Base-by-base conservation (phyloP, 164 flowering plant species). In the Taxillus chinensis region DNA sequence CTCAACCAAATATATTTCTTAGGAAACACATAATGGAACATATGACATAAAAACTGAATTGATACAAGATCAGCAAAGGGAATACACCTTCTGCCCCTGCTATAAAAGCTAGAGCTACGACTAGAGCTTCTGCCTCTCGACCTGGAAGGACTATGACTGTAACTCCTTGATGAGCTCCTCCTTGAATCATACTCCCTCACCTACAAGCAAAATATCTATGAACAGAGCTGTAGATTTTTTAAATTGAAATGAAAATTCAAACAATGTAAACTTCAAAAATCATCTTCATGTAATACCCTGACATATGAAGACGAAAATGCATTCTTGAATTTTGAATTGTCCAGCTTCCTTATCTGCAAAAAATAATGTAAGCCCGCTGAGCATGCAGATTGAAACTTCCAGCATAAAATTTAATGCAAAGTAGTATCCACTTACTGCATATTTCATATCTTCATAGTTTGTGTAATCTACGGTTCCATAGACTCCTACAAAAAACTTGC, bases 401-500 rank as follows among this genome's bases (percentile, higher is more conserved):
- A 11, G 53, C 39, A 40, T 40, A 14, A 45, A 39, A 16, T 45
- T 41, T 3, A 48, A 52, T n/a, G 16, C 16, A 58, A 58, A 41
- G 3, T 57, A 57, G 17, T 39, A 50, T 55, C 3, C 55, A 71
- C 86, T 79, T 75, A 86, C 91, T 17, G 91, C 91, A 76, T 81
- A 80, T 70, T 74, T 79, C 91, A 86, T 83, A 61, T 86, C 91
- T 41, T 86, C 91, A 69, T 79, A 80, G 61, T 72, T 82, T 62
- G 86, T 78, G 59, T 86, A 86, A 64, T 86, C 91, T 15, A 83
- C 88, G 45, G 83, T 68, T 46, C 91, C 91, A 2, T 71, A 56
- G 71, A 75, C 66, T 39, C 88, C 91, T 86, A 65, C 68, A 81
- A 62, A 50, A n/a, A 9, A 45, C 49, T 46, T 49, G 14, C 12